A percentile compares a stretch with the other conserved stretches of the same genome.
Evolutionary conservation across 768 basidiomycete species (phyloP).

Genomic region (Rhizopogon sp.): DNA sequence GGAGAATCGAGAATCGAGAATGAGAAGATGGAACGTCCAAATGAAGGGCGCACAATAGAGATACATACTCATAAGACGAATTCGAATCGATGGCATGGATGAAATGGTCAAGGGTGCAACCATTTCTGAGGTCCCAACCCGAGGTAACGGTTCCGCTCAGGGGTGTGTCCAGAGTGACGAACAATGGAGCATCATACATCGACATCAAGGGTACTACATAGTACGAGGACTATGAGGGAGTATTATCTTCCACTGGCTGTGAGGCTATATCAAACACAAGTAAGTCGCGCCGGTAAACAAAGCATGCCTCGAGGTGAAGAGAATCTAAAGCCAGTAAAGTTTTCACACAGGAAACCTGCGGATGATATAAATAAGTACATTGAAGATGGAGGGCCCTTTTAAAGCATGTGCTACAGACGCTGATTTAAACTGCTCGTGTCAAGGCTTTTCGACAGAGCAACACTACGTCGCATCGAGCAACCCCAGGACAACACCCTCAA

Average conservation of each 20-base stretch:
- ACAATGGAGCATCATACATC: neutral
- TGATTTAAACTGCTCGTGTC: neutral
- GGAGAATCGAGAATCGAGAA: neutral
- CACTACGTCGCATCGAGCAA: neutral
- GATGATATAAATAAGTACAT: neutral
- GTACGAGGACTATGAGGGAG: neutral
- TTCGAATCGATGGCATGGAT: neutral
- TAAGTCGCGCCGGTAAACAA: no score
- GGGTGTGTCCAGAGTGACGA: neutral
- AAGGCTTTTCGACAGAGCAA: neutral
- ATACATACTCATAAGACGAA: neutral
- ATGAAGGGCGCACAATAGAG: neutral
- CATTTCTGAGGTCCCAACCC: neutral
- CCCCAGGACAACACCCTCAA: neutral
- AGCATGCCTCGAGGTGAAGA: neutral
- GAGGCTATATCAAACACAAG: no score
- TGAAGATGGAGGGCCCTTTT: neutral
- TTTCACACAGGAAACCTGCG: neutral
- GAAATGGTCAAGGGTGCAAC: neutral
- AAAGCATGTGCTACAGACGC: neutral
- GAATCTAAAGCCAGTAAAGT: neutral
- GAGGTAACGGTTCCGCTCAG: neutral
- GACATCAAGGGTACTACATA: neutral
- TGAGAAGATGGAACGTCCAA: neutral
- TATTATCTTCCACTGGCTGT: neutral